Evolutionary conservation across 2,329 filamentous ascomycete species (phyloP).

Genomic region (Talaromyces sp.): DNA sequence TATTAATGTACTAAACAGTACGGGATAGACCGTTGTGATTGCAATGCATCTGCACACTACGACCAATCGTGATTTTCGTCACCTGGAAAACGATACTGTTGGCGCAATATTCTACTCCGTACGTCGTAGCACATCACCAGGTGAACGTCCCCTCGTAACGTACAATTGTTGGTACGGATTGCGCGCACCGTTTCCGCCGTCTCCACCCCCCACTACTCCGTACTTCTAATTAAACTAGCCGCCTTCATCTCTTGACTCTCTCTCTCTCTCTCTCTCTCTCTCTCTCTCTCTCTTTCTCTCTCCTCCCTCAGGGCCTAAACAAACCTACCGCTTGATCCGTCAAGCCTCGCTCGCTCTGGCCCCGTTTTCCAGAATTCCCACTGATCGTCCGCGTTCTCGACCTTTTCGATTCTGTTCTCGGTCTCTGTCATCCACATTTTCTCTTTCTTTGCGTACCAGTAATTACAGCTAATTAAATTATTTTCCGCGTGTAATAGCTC

Average conservation of each 20-base stretch:
- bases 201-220: slow-evolving; percentile 10
- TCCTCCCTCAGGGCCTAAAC: not conserved
- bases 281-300: not conserved
- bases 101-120: not conserved
- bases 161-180: slow-evolving; percentile 7
- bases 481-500: slow-evolving; percentile 1
- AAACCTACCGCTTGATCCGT: not conserved
- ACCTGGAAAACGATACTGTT: not conserved
- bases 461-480: not conserved
- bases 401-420: not conserved
- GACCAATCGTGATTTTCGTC: not conserved
- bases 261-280: too few relatives aligned
- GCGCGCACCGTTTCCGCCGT: slow-evolving; percentile 13
- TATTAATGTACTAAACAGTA: too few relatives aligned
- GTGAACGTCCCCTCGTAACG: too few relatives aligned
- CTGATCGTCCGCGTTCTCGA: slow-evolving; percentile 14
- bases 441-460: not conserved
- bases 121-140: not conserved
- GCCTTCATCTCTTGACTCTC: not conserved
- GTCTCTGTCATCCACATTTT: not conserved
- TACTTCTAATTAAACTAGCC: slow-evolving; percentile 4
- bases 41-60: not conserved
- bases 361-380: not conserved
- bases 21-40: not conserved
- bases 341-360: slow-evolving; percentile 4